Evolutionary conservation across 2,329 filamentous ascomycete genomes (phyloP), one percentile per base, ranked within the genome.

Genomic region (Colletotrichum sidae): DNA sequence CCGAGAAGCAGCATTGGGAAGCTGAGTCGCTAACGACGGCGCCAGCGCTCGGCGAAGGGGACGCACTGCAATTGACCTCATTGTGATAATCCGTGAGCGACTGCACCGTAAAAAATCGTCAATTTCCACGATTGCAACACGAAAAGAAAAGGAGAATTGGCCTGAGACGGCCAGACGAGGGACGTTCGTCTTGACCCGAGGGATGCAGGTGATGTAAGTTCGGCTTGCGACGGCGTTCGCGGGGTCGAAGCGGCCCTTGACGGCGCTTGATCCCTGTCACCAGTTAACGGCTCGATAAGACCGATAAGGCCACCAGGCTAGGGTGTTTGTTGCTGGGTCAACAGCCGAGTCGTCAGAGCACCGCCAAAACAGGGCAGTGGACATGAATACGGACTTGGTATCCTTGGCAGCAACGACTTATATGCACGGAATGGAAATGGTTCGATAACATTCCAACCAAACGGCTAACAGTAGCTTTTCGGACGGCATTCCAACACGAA

Each of bases 261-360:
- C 41, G 51, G 46, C 51, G 39, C 58, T 35, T 13, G 38, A 47
- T 45, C 47, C 52, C 35, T 50, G 51, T 57, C 39, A 39, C 25
- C 64, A 62, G 55, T 68, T 61, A 49, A 70, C 56, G 51, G 60
- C 54, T 47, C 66, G 74, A 76, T 74, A 70, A 74, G 63, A 10
- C 51, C 66, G 74, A 76, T 74, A 70, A 74, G 63, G 10, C 17
- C 4, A 38, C 17, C 4, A 38, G 35, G n/a, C 9, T 37, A 15
- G 15, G 15, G 37, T 37, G 78, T 79, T 78, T 71, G 79, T 82
- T 81, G 78, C 75, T 75, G 68, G 55, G 79, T 69, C 79, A 79
- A 82, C 80, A 68, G 61, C 66, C 59, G 61, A 70, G 59, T 17
- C 41, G 65, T 68, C 71, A 70, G 70, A 68, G 53, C 47, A 53